Percentiles rank a stretch among this genome's conserved stretches.
These are phyloP conservation scores for Bretziella fagacearum DNA, from an alignment of 2,329 filamentous ascomycete genomes.

Conservation along the genomic window DNA sequence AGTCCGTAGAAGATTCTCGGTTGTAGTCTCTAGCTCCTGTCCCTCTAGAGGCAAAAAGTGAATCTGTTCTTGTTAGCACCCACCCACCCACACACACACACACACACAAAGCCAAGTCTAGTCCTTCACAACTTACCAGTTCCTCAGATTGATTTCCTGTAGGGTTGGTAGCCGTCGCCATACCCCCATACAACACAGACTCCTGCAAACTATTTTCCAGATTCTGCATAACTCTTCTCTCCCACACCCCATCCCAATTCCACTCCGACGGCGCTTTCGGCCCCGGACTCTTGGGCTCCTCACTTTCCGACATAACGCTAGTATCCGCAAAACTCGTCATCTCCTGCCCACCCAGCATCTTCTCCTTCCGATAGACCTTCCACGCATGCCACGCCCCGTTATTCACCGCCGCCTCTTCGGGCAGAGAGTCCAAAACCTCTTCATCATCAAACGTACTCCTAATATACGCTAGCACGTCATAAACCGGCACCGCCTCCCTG, in stretches of 20 bases:
- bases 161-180: conserved; percentile 25
- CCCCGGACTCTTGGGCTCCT: conserved; percentile 7
- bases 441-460: conserved; percentile 67
- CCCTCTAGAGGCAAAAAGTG: conserved; percentile 50
- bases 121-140: conserved; percentile 41
- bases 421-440: conserved; percentile 57
- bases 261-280: conserved; percentile 58
- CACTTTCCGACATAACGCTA: conserved; percentile 9
- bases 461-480: conserved; percentile 64
- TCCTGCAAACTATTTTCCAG: conserved; percentile 66
- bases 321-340: background rate
- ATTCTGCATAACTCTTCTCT: conserved; percentile 66
- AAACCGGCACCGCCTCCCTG: conserved; percentile 34
- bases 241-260: conserved; percentile 98
- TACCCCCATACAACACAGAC: conserved; percentile 55
- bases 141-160: conserved; percentile 37
- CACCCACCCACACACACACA: conserved; percentile 14
- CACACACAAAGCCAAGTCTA: background rate
- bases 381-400: conserved; percentile 89
- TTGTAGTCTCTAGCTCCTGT: conserved; percentile 38
- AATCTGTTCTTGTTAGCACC: conserved; percentile 29
- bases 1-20: conserved; percentile 40
- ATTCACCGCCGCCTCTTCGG: conserved; percentile 71
- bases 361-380: conserved; percentile 46
- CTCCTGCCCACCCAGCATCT: conserved; percentile 24